A percentile compares a stretch with the other conserved stretches of the same genome.
Conservation (phyloP, 805 yeast genomes). For the Myxozyma monticola region DNA sequence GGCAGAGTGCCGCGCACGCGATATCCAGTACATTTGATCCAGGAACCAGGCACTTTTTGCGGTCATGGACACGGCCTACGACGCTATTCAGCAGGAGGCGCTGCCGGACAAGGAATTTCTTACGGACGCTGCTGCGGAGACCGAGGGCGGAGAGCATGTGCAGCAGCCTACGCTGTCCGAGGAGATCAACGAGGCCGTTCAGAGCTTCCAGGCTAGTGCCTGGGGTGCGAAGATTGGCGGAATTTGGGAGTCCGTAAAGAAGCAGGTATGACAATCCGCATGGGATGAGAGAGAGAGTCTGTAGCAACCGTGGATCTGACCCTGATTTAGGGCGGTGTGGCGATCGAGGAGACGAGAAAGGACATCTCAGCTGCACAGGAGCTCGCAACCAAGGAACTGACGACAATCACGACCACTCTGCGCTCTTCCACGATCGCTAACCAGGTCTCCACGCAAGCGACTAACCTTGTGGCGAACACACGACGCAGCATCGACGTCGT, state of each 20-base stretch:
- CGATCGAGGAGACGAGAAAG: slow-evolving; percentile 34
- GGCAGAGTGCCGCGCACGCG: too few relatives aligned
- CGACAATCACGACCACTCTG: slow-evolving; percentile 18
- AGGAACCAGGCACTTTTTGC: too few relatives aligned
- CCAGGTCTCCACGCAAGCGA: slow-evolving; percentile 15
- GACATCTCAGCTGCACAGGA: slow-evolving; percentile 34
- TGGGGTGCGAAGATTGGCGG: slow-evolving; percentile 34
- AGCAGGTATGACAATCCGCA: slow-evolving; percentile 30
- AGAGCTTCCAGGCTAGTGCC: slow-evolving; percentile 19
- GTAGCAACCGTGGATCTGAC: neutral
- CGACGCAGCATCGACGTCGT: slow-evolving; percentile 16
- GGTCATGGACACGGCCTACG: slow-evolving; percentile 31
- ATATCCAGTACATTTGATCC: too few relatives aligned
- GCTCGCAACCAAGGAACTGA: slow-evolving; percentile 24
- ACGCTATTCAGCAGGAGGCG: slow-evolving; percentile 25
- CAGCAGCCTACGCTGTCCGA: slow-evolving; percentile 17
- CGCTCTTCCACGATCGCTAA: slow-evolving; percentile 24
- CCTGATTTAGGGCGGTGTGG: slow-evolving; percentile 29
- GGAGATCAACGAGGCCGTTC: slow-evolving; percentile 28
- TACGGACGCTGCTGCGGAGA: slow-evolving; percentile 1
- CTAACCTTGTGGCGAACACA: slow-evolving; percentile 6
- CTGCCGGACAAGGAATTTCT: slow-evolving; percentile 11
- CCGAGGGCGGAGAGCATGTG: neutral
- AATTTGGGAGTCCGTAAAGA: slow-evolving; percentile 36
- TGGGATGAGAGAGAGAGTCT: neutral